A percentile compares a stretch with the other conserved stretches of the same genome.
phyloP scores from a whole-genome alignment of 495 filamentous ascomycete genomes.

The Penicillium paradoxum region DNA sequence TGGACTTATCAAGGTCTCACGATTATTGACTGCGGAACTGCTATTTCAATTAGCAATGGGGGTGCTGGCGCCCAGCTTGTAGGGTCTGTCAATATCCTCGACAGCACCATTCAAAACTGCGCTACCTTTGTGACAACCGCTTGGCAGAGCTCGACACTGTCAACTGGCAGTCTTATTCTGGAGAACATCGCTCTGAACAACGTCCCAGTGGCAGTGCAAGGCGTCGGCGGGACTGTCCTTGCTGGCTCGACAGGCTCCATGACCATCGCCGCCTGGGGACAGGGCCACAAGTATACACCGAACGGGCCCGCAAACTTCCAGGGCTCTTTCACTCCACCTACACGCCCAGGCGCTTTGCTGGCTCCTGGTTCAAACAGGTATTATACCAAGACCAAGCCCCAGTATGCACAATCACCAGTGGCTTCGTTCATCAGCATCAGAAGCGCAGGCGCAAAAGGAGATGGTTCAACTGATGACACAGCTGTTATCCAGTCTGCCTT shows the following conservation, averaged over 20 bases:
- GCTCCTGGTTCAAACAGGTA: conserved; percentile 34
- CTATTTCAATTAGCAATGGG: conserved; percentile 42
- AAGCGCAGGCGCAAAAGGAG: conserved; percentile 56
- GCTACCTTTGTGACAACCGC: conserved; percentile 58
- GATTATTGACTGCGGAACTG: conserved; percentile 48
- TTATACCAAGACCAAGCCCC: conserved; percentile 51
- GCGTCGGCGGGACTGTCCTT: conserved; percentile 48
- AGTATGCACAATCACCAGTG: conserved; percentile 47
- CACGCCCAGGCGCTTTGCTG: conserved; percentile 36
- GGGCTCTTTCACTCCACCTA: conserved; percentile 29
- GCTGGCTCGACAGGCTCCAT: conserved; percentile 50
- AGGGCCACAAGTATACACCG: conserved; percentile 49
- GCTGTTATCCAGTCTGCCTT: conserved; percentile 44
- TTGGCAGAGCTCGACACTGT: conserved; percentile 32
- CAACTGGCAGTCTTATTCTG: conserved; percentile 51
- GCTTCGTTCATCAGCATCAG: conserved; percentile 58
- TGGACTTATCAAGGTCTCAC: conserved; percentile 51
- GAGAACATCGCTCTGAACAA: conserved; percentile 67
- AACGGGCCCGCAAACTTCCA: conserved; percentile 40
- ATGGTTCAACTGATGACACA: conserved; percentile 67
- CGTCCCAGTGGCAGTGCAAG: conserved; percentile 56
- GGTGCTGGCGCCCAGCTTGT: conserved; percentile 32
- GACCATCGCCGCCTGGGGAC: conserved; percentile 51
- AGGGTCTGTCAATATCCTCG: conserved; percentile 49
- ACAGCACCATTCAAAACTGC: conserved; percentile 60